Percentiles rank a stretch among this genome's conserved stretches.
Conservation (phyloP, 1,284 basidiomycete species). For the Ceratobasidium sp. region DNA sequence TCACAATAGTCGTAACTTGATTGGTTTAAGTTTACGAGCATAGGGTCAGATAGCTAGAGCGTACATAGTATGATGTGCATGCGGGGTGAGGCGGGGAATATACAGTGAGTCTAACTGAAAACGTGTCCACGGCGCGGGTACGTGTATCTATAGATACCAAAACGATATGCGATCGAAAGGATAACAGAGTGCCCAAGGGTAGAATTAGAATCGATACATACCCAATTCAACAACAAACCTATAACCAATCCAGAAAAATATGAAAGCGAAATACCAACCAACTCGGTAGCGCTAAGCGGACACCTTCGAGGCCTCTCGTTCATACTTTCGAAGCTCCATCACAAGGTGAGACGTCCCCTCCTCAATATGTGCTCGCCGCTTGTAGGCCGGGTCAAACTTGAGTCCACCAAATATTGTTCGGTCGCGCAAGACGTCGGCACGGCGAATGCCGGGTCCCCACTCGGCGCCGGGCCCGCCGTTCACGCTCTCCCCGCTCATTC, state of each 20-base stretch:
- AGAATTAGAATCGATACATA: constrained; percentile 13
- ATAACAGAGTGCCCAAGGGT: background rate
- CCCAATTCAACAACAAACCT: background rate
- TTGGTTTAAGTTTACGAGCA: background rate
- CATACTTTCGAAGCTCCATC: constrained; percentile 26
- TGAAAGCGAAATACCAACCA: constrained; percentile 15
- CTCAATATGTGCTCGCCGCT: constrained; percentile 9
- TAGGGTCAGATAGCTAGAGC: background rate
- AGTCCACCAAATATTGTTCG: constrained; percentile 29
- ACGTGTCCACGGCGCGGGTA: background rate
- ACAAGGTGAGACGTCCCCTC: constrained; percentile 35
- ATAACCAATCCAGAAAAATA: constrained; percentile 9
- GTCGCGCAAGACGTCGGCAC: constrained; percentile 33
- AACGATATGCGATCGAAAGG: background rate
- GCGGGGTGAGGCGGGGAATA: constrained; percentile 9
- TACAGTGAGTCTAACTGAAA: constrained; percentile 29
- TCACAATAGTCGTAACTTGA: background rate
- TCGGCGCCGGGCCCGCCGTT: constrained; percentile 18
- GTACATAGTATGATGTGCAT: constrained; percentile 11
- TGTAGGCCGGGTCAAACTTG: constrained; percentile 27
- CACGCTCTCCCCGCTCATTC: constrained; percentile 39
- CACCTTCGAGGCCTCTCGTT: constrained; percentile 1
- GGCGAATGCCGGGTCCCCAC: constrained; percentile 30
- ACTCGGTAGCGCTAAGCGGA: background rate
- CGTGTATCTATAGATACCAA: constrained; percentile 37